Conservation (phyloP, 768 basidiomycete species). For the Tephrocybe rancida region DNA sequence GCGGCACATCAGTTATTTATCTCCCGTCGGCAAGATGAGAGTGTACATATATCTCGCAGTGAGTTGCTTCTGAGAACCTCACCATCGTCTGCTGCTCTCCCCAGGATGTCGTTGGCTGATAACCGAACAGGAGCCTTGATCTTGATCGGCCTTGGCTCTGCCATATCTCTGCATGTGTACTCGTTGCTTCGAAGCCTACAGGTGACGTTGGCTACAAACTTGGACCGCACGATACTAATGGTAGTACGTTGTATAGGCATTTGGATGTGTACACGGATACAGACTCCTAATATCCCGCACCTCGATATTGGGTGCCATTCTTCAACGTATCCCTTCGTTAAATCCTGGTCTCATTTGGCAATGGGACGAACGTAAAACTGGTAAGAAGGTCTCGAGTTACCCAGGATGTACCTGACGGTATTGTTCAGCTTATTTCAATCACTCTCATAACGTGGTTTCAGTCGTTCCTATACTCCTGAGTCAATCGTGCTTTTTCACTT, state of each 20-base stretch:
- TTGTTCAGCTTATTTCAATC: conserved; percentile 24
- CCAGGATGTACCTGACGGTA: background rate
- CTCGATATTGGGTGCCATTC: conserved; percentile 6
- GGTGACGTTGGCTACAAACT: background rate
- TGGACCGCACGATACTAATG: background rate
- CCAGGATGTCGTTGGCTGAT: background rate
- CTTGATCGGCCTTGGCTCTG: conserved; percentile 1
- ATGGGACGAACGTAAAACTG: conserved; percentile 14
- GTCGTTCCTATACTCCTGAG: conserved; percentile 23
- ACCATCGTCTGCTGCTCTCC: background rate
- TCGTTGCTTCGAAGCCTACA: background rate
- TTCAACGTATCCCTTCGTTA: conserved; percentile 9
- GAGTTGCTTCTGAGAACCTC: no score
- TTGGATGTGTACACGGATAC: conserved; percentile 14
- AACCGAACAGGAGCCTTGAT: background rate
- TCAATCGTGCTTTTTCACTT: conserved; percentile 17
- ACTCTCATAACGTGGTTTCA: conserved; percentile 24
- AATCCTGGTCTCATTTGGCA: conserved; percentile 19
- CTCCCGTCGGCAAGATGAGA: no score
- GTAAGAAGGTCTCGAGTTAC: background rate
- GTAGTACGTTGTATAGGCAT: background rate
- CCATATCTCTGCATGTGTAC: conserved; percentile 5
- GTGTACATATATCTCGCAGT: no score
- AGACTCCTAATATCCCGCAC: conserved; percentile 12
- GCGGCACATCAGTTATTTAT: no score